Base-by-base conservation (phyloP, 176 grass and related monocot genomes). In the Rhynchospora tenuis region DNA sequence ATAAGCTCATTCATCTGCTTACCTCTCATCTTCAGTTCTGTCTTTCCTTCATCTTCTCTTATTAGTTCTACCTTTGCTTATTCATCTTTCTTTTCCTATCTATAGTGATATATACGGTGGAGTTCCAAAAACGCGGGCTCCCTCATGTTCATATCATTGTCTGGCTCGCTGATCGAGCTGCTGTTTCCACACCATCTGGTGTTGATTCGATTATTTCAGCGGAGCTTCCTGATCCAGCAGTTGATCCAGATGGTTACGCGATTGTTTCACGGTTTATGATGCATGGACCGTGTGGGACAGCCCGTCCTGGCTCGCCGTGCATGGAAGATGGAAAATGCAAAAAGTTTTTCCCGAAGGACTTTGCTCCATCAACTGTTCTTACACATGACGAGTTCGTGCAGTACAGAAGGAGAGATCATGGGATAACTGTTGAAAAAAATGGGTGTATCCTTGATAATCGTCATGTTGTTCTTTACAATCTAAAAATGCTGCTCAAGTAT, bases 301-400 rank as follows among this genome's bases (percentile, higher is more conserved):
- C 27, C 20, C 19, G 75, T 33, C 26, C 69, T 13, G 27, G n/a
- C n/a, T n/a, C n/a, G n/a, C n/a, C n/a, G n/a, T n/a, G n/a, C n/a
- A n/a, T n/a, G n/a, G n/a, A n/a, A n/a, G n/a, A n/a, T n/a, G n/a
- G n/a, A n/a, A n/a, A n/a, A n/a, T n/a, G n/a, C n/a, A n/a, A n/a
- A n/a, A 55, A 71, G 13, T 84, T 75, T 45, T 84, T 71, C 4
- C 62, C 43, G 20, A 75, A 83, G 31, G 5, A 8, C 1, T 68
- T 27, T 3, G 3, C 63, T 0, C 9, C 4, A 9, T 17, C 2
- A 16, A 83, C 63, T 13, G 1, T 13, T 17, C 10, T 83, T 66
- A 51, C 48, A 38, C 48, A 83, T 46, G 81, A 83, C 71, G 81
- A 51, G 0, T 83, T 83, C 29, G 81, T 83, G 13, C 45, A 71